A percentile compares a stretch with the other conserved stretches of the same genome.
These are phyloP conservation scores for Candida pseudoviswanathii DNA, from an alignment of 1,139 yeast species.

Conservation along the genomic window DNA sequence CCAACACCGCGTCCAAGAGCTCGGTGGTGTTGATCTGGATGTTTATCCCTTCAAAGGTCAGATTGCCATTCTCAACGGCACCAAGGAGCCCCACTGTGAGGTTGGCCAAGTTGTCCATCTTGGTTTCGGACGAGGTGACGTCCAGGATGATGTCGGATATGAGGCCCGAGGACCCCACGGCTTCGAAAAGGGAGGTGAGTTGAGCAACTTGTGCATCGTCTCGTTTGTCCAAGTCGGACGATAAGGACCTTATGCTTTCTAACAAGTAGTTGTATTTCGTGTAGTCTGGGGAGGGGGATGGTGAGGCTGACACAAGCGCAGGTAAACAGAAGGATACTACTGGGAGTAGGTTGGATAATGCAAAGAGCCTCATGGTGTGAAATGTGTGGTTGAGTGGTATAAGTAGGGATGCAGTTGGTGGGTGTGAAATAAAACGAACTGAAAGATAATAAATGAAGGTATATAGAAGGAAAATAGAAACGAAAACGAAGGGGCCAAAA, in stretches of 20 bases:
- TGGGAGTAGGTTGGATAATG: background rate
- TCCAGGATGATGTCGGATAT: conserved; percentile 31
- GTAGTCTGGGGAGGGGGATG: conserved; percentile 6
- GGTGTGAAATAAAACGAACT: background rate
- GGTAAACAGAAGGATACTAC: conserved; percentile 2
- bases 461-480: background rate
- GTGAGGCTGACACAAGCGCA: conserved; percentile 1
- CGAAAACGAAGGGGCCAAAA: background rate
- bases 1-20: conserved; percentile 20
- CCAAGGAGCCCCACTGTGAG: conserved; percentile 14
- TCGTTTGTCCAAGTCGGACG: conserved; percentile 16
- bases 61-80: conserved; percentile 30
- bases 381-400: background rate
- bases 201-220: conserved; percentile 21
- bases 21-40: conserved; percentile 25
- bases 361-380: conserved; percentile 1
- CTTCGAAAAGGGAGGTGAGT: conserved; percentile 24
- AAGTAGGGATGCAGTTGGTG: background rate
- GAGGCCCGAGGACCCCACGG: conserved; percentile 32
- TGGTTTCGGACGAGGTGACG: conserved; percentile 23
- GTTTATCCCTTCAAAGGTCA: conserved; percentile 43
- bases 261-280: conserved; percentile 11
- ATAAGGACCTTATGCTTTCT: conserved; percentile 8
- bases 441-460: background rate
- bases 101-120: conserved; percentile 27